phyloP scores from a whole-genome alignment of 148 eudicot genomes.

The Dianthus caryophyllus region DNA sequence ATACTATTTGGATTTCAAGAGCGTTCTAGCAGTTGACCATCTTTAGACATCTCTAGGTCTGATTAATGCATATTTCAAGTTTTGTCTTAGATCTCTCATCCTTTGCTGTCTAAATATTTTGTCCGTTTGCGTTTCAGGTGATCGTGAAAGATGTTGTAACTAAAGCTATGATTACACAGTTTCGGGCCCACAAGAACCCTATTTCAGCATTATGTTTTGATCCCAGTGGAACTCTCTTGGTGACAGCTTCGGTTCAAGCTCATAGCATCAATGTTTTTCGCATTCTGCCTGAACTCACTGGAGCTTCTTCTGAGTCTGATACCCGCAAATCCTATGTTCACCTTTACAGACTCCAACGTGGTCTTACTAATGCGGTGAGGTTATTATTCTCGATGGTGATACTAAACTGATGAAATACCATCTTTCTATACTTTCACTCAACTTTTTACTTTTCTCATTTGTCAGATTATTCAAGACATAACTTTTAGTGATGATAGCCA shows the following conservation, averaged over 20 bases:
- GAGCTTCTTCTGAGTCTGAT: constrained; percentile 38
- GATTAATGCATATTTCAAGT: not conserved
- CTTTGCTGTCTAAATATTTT: not conserved
- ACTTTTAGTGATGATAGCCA: constrained; percentile 74
- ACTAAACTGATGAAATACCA: not conserved
- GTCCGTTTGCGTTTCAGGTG: constrained; percentile 40
- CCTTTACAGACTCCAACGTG: constrained; percentile 86
- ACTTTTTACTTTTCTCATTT: constrained; percentile 1
- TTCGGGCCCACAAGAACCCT: constrained; percentile 77
- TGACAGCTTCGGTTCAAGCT: constrained; percentile 86
- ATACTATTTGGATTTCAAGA: not conserved
- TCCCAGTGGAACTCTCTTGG: constrained; percentile 81
- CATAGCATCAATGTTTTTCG: constrained; percentile 80
- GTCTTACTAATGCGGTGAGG: constrained; percentile 79
- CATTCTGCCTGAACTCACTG: constrained; percentile 46
- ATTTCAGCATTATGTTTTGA: constrained; percentile 82
- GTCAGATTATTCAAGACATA: constrained; percentile 82
- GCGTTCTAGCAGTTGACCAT: not conserved
- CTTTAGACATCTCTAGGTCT: constrained; percentile 10
- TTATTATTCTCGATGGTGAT: not conserved
- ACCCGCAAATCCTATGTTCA: constrained; percentile 49
- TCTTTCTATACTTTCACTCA: constrained; percentile 5
- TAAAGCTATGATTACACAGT: constrained; percentile 70
- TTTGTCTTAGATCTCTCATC: not conserved
- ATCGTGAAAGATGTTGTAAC: constrained; percentile 66